Percentiles rank a stretch among this genome's conserved stretches.
These are phyloP conservation scores for Diaporthe capsici DNA, from an alignment of 2,329 filamentous ascomycete genomes.

Conservation along the genomic window DNA sequence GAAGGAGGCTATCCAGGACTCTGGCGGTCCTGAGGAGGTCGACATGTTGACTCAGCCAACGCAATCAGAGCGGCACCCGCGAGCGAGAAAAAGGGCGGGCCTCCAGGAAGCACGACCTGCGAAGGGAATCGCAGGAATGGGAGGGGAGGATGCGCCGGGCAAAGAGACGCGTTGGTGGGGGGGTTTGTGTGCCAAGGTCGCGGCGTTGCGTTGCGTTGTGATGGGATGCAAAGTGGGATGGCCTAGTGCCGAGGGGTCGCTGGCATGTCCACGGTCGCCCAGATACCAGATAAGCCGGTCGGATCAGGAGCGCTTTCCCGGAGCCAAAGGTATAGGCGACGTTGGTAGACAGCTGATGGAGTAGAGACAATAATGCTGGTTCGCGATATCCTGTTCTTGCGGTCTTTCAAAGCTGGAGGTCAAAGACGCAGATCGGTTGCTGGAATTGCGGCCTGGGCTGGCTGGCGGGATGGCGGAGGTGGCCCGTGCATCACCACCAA, in stretches of 20 bases:
- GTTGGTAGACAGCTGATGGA: not conserved
- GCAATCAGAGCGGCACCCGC: not conserved
- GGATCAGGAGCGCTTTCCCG: conserved; percentile 13
- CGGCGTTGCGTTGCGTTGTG: conserved; percentile 30
- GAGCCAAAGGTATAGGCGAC: not conserved
- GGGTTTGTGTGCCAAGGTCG: conserved; percentile 20
- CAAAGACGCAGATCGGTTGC: conserved; percentile 34
- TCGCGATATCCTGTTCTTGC: conserved; percentile 26
- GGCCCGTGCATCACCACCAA: conserved; percentile 23
- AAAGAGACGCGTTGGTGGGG: conserved; percentile 6
- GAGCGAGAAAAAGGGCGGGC: not conserved
- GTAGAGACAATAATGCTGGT: conserved; percentile 26
- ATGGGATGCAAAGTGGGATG: conserved; percentile 34
- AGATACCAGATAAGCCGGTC: conserved; percentile 16
- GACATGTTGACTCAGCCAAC: conserved; percentile 61
- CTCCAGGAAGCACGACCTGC: not conserved
- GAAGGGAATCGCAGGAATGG: conserved; percentile 9
- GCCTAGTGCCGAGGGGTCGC: conserved; percentile 26
- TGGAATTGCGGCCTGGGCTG: conserved; percentile 38
- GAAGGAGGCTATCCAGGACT: conserved; percentile 99
- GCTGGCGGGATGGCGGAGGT: conserved; percentile 33
- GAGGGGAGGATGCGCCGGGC: conserved; percentile 13
- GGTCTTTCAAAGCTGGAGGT: conserved; percentile 31
- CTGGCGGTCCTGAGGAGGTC: conserved; percentile 73
- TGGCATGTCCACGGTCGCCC: conserved; percentile 19